A percentile compares a stretch with the other conserved stretches of the same genome.
These are phyloP conservation scores for Penicillium coffeae DNA, from an alignment of 495 filamentous ascomycete genomes.

Conservation along the genomic window DNA sequence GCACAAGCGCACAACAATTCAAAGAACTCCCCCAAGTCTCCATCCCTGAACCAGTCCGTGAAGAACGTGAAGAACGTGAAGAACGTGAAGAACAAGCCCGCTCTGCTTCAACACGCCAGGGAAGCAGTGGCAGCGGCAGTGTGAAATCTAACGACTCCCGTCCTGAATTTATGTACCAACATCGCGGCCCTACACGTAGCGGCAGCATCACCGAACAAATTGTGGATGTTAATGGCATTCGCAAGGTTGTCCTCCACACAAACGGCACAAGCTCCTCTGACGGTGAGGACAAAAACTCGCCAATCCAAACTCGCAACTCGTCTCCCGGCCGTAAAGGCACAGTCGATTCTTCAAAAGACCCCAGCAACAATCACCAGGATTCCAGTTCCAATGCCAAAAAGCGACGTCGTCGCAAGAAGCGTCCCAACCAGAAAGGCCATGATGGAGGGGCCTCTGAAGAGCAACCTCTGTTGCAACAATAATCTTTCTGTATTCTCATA, in stretches of 20 bases:
- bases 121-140: conserved; percentile 30
- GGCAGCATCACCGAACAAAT: conserved; percentile 89
- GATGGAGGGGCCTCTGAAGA: neutral
- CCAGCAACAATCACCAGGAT: conserved; percentile 3
- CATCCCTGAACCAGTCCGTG: conserved; percentile 36
- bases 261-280: conserved; percentile 53
- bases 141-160: conserved; percentile 37
- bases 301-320: conserved; percentile 7
- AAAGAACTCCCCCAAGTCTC: conserved; percentile 29
- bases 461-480: conserved; percentile 3
- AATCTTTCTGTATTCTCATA: neutral
- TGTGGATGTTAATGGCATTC: conserved; percentile 73
- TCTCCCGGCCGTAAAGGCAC: conserved; percentile 15
- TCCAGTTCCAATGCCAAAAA: conserved; percentile 20
- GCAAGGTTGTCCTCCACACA: conserved; percentile 80
- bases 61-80: conserved; percentile 38
- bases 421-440: neutral
- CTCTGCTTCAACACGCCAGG: conserved; percentile 15
- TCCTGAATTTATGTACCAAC: conserved; percentile 30
- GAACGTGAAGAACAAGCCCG: conserved; percentile 28
- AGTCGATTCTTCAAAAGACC: neutral
- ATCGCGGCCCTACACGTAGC: conserved; percentile 60
- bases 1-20: conserved; percentile 20
- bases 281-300: conserved; percentile 16
- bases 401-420: conserved; percentile 30